phyloP scores from a whole-genome alignment of 306 rosid genomes.

The Fragaria ananassa region DNA sequence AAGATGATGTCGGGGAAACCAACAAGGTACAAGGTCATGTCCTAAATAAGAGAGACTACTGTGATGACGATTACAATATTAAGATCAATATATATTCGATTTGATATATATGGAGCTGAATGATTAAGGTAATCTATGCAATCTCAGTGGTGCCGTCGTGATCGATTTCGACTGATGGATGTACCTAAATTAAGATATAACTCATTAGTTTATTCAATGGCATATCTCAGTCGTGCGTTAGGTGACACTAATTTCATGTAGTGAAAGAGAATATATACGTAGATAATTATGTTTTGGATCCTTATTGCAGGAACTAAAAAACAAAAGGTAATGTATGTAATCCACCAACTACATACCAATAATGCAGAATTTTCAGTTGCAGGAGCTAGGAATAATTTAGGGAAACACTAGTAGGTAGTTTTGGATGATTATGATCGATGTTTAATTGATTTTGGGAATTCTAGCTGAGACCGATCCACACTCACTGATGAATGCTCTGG shows the following conservation, averaged over 20 bases:
- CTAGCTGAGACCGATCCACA: background rate
- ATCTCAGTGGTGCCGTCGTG: constrained; percentile 19
- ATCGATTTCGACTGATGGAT: background rate
- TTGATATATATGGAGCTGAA: background rate
- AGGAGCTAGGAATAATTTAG: background rate
- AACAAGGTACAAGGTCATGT: background rate
- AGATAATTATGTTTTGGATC: background rate
- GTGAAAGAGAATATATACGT: background rate
- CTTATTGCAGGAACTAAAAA: background rate
- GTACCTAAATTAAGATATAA: background rate
- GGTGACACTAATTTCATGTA: background rate
- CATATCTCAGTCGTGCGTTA: background rate
- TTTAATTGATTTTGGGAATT: background rate
- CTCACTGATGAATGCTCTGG: background rate
- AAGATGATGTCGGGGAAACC: background rate
- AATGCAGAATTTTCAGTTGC: background rate
- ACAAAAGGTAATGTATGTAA: background rate
- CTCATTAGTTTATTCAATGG: background rate
- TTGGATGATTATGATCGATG: background rate
- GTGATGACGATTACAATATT: background rate
- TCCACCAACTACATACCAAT: background rate
- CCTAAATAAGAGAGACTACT: background rate
- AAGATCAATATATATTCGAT: no score
- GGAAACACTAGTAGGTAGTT: background rate
- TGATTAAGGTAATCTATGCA: background rate